phyloP scores from a whole-genome alignment of 1,284 basidiomycete genomes.

The Phellopilus nigrolimitatus region DNA sequence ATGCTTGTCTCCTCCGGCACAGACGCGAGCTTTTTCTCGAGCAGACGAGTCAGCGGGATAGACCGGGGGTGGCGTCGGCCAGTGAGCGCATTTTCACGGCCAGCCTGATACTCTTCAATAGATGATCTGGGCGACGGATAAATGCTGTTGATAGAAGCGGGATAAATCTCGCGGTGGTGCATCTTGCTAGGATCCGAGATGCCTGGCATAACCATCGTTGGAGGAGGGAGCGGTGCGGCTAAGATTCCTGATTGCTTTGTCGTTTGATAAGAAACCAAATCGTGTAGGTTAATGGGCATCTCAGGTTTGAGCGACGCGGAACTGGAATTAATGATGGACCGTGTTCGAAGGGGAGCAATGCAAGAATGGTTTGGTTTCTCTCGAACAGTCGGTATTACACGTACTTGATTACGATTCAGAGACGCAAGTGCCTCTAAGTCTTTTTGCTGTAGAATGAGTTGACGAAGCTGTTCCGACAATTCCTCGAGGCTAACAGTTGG shows the following conservation, averaged over 20 bases:
- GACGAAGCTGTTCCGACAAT: conserved; percentile 31
- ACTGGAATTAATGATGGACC: neutral
- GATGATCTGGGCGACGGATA: neutral
- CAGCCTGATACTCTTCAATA: neutral
- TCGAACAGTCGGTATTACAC: neutral
- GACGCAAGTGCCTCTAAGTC: conserved; percentile 11
- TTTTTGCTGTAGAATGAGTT: conserved; percentile 29
- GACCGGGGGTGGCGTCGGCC: conserved; percentile 46
- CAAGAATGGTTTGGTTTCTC: neutral
- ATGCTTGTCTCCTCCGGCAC: conserved; percentile 58
- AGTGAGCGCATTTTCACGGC: neutral
- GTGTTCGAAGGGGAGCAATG: neutral
- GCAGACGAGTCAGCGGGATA: conserved; percentile 51
- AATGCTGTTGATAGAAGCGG: neutral
- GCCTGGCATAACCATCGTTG: neutral
- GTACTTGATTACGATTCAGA: conserved; percentile 4
- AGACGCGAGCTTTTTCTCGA: conserved; percentile 60
- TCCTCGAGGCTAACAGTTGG: conserved; percentile 20
- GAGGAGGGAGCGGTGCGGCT: neutral
- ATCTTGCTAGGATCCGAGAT: neutral
- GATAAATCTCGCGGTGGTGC: neutral
- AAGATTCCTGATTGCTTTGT: neutral
- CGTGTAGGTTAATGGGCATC: conserved; percentile 17
- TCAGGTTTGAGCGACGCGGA: neutral
- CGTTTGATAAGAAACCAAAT: conserved; percentile 10